phyloP scores from a whole-genome alignment of 2,329 filamentous ascomycete species.

The Clonostachys byssicola region DNA sequence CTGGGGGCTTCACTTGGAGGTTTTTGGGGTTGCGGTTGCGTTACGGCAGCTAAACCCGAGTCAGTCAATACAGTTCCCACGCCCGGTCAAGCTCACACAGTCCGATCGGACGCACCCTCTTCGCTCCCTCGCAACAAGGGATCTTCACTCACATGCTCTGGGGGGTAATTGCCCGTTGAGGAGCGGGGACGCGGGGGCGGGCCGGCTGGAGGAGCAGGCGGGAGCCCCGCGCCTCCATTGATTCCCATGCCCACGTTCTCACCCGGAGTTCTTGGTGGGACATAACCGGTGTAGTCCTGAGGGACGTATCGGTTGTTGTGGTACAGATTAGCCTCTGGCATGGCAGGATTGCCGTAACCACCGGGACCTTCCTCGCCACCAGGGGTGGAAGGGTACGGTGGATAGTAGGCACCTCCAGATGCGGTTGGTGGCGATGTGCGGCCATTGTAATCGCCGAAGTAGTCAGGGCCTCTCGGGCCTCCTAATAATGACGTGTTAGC shows the following conservation, averaged over 20 bases:
- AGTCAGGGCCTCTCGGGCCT: constrained; percentile 19
- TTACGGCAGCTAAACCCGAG: neutral
- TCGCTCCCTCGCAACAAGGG: constrained; percentile 20
- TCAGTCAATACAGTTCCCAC: neutral
- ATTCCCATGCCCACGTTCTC: neutral
- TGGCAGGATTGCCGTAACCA: constrained; percentile 17
- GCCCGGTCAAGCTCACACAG: constrained; percentile 3
- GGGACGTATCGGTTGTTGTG: constrained; percentile 37
- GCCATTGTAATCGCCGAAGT: constrained; percentile 26
- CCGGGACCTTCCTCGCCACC: constrained; percentile 8
- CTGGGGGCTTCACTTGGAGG: no score
- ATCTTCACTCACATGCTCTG: constrained; percentile 39
- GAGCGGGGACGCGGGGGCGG: constrained; percentile 19
- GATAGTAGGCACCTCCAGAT: constrained; percentile 46
- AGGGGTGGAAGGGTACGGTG: constrained; percentile 28
- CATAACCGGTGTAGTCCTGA: constrained; percentile 34
- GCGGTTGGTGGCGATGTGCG: constrained; percentile 43
- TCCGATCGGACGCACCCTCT: constrained; percentile 30
- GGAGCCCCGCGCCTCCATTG: constrained; percentile 16
- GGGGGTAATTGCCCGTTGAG: constrained; percentile 23
- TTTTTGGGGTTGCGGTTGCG: no score
- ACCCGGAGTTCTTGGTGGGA: neutral
- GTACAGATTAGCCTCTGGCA: constrained; percentile 28
- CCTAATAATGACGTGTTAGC: constrained; percentile 25
- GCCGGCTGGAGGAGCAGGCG: constrained; percentile 23